Evolutionary conservation across 2,329 filamentous ascomycete species (phyloP), one percentile per base, ranked within the genome.

Genomic region (Microcera coccophila): DNA sequence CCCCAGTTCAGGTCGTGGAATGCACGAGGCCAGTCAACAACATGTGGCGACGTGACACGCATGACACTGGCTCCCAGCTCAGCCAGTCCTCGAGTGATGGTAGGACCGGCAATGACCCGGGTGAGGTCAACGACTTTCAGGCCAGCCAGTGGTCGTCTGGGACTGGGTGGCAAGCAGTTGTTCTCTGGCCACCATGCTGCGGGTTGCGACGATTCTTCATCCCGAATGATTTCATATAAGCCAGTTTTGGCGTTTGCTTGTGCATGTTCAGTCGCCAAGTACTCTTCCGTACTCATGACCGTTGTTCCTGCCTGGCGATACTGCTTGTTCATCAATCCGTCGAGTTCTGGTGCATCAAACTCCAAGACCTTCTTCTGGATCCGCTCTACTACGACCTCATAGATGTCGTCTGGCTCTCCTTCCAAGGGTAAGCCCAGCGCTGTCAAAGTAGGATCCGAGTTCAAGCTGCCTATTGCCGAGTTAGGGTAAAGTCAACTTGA

Each of bases 1-100:
- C 75, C 75, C 62, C 67, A 70, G 49, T 69, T 75, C 2, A 76
- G 57, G 42, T 77, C 73, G 3, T 61, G 59, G 35, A 73, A 70
- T 14, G 75, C 38, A 0, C 39, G 36, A 0, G 64, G 72, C 53
- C 38, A 8, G n/a, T 75, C 71, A 0, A 67, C 60, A 4, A 73
- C 41, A 9, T 66, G 55, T 2, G 62, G 55, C 1, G 61, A 60
- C 0, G 69, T 71, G 12, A 75, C 57, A 7, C 70, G 56, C 64
- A 75, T 66, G 2, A 75, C 70, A 31, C 64, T 68, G 0, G 73
- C 74, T 1, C 74, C 74, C 5, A 70, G 53, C 39, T 72, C 70
- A 0, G 71, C 72, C 0, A 75, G 60, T 1, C 60, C 60, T 4
- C 68, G 60, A 1, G 65, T 61, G 12, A 75, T 63, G 3, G 66